phyloP scores from a whole-genome alignment of 495 filamentous ascomycete species.

The Emericellopsis terricola region DNA sequence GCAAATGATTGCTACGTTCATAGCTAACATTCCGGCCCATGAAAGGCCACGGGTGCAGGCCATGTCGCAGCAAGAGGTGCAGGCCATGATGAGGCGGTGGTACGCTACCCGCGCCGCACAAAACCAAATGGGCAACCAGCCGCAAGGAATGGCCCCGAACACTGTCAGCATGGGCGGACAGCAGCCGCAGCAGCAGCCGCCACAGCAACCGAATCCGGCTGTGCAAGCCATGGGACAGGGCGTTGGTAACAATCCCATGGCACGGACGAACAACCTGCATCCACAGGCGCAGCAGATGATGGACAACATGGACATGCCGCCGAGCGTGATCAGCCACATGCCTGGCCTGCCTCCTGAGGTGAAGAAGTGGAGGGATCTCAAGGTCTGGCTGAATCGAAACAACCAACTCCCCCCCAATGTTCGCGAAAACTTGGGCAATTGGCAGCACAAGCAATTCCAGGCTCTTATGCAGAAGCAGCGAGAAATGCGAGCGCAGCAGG shows the following conservation, averaged over 20 bases:
- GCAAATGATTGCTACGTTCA: slow-evolving; percentile 16
- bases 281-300: slow-evolving; percentile 8
- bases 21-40: slow-evolving; percentile 14
- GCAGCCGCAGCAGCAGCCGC: slow-evolving; percentile 5
- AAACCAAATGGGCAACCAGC: slow-evolving; percentile 1
- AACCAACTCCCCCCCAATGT: slow-evolving; percentile 20
- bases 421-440: slow-evolving; percentile 23
- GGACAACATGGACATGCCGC: slow-evolving; percentile 20
- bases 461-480: slow-evolving; percentile 10
- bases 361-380: slow-evolving; percentile 58
- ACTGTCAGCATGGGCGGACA: no score
- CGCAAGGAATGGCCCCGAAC: no score
- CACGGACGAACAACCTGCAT: slow-evolving; percentile 1
- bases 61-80: slow-evolving; percentile 20
- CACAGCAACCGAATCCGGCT: slow-evolving; percentile 3
- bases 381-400: slow-evolving; percentile 37
- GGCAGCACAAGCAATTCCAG: slow-evolving; percentile 39
- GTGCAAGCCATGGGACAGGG: no score
- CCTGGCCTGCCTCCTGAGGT: slow-evolving; percentile 33
- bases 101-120: slow-evolving; percentile 6
- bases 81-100: slow-evolving; percentile 24
- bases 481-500: no score
- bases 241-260: no score
- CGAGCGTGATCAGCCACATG: slow-evolving; percentile 9
- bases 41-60: slow-evolving; percentile 10